phyloP scores from a whole-genome alignment of 176 grass and related monocot genomes.

The Raddia distichophylla region DNA sequence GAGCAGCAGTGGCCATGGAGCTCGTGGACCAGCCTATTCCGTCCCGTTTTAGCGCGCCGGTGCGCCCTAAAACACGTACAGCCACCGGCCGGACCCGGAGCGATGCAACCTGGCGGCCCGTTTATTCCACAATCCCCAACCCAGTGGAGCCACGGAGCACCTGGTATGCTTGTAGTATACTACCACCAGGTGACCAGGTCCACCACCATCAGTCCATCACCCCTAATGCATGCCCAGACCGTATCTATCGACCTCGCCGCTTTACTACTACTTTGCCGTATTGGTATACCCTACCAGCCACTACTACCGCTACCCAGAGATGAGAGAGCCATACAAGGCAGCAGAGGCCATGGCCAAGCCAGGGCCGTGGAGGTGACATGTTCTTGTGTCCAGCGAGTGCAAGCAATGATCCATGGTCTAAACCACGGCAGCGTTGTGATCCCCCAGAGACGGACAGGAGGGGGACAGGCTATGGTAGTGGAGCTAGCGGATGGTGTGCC shows the following conservation, averaged over 20 bases:
- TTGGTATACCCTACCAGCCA: constrained; percentile 39
- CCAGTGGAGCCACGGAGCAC: constrained; percentile 41
- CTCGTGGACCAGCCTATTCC: constrained; percentile 31
- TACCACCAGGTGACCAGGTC: too few species aligned
- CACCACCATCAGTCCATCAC: too few species aligned
- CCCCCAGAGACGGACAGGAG: constrained; percentile 56
- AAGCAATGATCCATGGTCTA: constrained; percentile 50
- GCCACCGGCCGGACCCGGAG: constrained; percentile 4
- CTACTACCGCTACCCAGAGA: constrained; percentile 25
- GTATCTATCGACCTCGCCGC: constrained; percentile 26
- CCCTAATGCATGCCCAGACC: neutral
- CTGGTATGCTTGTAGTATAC: neutral
- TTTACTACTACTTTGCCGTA: constrained; percentile 24
- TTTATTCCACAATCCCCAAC: constrained; percentile 20
- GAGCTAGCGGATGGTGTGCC: constrained; percentile 19
- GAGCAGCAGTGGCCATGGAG: constrained; percentile 17
- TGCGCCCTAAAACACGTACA: constrained; percentile 50
- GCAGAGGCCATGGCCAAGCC: constrained; percentile 33
- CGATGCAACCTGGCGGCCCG: constrained; percentile 46
- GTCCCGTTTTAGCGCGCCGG: constrained; percentile 39
- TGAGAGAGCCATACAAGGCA: neutral
- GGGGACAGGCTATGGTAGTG: constrained; percentile 53
- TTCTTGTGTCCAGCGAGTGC: constrained; percentile 58
- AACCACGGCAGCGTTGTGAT: constrained; percentile 43
- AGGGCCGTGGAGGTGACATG: constrained; percentile 49